phyloP scores from a whole-genome alignment of 2,329 filamentous ascomycete genomes.

The Aureobasidium sp. region DNA sequence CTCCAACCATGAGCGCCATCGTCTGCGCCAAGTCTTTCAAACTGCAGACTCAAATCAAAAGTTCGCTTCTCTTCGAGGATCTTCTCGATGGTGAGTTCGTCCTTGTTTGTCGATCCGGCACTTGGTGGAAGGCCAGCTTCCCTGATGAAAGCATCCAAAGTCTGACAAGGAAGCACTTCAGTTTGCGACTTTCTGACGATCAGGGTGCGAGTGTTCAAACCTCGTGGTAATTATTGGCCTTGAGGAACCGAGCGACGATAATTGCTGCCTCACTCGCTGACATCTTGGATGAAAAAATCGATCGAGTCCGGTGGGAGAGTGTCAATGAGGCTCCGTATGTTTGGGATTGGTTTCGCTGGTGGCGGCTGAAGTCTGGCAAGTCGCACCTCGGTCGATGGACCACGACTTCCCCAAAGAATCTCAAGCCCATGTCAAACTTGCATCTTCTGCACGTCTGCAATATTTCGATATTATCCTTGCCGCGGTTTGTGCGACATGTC shows the following conservation, averaged over 20 bases:
- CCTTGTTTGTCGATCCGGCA: constrained; percentile 38
- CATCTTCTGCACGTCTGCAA: constrained; percentile 2
- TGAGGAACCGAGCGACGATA: constrained; percentile 33
- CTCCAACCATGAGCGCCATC: constrained; percentile 29
- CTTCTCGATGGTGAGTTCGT: constrained; percentile 50
- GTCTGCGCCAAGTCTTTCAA: constrained; percentile 48
- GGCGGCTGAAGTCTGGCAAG: constrained; percentile 1
- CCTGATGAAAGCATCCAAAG: constrained; percentile 50
- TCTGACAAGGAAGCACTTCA: constrained; percentile 32
- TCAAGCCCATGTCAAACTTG: constrained; percentile 11
- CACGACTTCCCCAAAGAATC: constrained; percentile 1
- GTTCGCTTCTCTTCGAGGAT: constrained; percentile 55
- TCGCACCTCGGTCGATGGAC: constrained; percentile 8
- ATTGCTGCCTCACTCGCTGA: constrained; percentile 29
- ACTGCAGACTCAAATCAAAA: constrained; percentile 49
- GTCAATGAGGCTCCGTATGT: background rate
- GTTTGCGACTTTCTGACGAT: background rate
- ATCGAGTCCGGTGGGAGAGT: background rate
- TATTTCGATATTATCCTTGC: constrained; percentile 1
- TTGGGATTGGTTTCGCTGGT: constrained; percentile 7
- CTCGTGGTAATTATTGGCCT: constrained; percentile 31
- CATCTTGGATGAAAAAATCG: constrained; percentile 21
- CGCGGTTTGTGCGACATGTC: constrained; percentile 1
- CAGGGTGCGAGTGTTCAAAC: constrained; percentile 21
- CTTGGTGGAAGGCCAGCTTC: constrained; percentile 50